These are phyloP conservation scores for Candida ortonii DNA, from an alignment of 805 yeast species.

Conservation along the genomic window DNA sequence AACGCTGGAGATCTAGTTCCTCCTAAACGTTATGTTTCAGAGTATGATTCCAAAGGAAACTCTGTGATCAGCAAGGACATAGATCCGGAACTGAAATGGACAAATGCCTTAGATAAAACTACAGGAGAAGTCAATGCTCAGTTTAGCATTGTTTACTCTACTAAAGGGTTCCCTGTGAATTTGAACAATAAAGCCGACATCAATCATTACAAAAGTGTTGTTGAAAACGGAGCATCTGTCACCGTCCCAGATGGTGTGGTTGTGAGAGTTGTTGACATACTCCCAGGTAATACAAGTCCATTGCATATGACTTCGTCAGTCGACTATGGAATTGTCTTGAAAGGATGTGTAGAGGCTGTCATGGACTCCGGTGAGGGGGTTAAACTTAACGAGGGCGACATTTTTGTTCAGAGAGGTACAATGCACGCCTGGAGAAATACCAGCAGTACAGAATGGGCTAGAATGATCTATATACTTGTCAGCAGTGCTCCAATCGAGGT, in stretches of 20 bases:
- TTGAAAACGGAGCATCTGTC: conserved; percentile 6
- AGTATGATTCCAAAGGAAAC: conserved; percentile 6
- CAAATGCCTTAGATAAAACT: conserved; percentile 7
- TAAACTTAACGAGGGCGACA: conserved; percentile 7
- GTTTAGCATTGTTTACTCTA: conserved; percentile 10
- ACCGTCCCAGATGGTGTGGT: conserved; percentile 9
- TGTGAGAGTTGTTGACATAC: conserved; percentile 10
- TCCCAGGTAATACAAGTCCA: conserved; percentile 10
- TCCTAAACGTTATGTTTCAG: conserved; percentile 8
- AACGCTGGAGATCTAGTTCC: conserved; percentile 4
- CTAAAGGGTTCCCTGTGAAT: conserved; percentile 7
- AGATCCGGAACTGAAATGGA: conserved; percentile 9
- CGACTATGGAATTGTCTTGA: conserved; percentile 10
- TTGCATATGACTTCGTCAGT: conserved; percentile 10
- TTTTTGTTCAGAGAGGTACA: conserved; percentile 11
- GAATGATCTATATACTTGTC: conserved; percentile 9
- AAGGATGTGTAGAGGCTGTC: conserved; percentile 9
- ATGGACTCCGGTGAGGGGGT: conserved; percentile 10
- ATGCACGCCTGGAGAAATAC: conserved; percentile 13
- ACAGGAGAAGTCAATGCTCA: conserved; percentile 11
- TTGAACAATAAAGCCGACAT: conserved; percentile 7
- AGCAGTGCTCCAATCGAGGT: conserved; percentile 9
- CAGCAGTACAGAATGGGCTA: conserved; percentile 10
- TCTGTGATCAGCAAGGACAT: conserved; percentile 7
- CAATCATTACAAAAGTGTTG: conserved; percentile 3